Percentiles rank a stretch among this genome's conserved stretches.
Conservation (phyloP, 2,329 filamentous ascomycete genomes). For the Aureobasidium sp. region DNA sequence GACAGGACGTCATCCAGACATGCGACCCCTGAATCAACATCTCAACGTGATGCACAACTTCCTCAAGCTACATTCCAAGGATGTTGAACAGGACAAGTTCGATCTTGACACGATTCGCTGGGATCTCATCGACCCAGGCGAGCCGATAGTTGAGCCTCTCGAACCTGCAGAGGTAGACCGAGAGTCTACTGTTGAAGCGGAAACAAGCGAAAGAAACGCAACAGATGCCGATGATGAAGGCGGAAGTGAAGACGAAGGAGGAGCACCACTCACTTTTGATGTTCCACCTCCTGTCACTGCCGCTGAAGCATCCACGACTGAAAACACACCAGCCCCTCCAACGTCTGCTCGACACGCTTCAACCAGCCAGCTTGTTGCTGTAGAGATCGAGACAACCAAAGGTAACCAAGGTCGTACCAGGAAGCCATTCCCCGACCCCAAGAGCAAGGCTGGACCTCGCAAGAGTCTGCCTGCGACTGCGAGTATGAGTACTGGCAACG, state of each 20-base stretch:
- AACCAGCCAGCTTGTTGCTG: not conserved
- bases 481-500: not conserved
- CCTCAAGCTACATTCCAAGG: constrained; percentile 24
- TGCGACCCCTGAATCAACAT: constrained; percentile 51
- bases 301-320: not conserved
- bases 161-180: constrained; percentile 23
- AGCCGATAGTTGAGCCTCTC: constrained; percentile 23
- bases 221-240: constrained; percentile 28
- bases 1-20: constrained; percentile 51
- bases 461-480: not conserved
- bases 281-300: not conserved
- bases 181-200: constrained; percentile 21
- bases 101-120: constrained; percentile 52
- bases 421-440: constrained; percentile 8
- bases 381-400: not conserved
- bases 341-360: not conserved
- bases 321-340: not conserved
- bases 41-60: constrained; percentile 36
- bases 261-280: not conserved
- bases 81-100: constrained; percentile 33
- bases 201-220: constrained; percentile 26
- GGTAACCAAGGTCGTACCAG: not conserved
- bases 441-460: not conserved
- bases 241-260: constrained; percentile 17
- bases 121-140: constrained; percentile 52